Evolutionary conservation across 495 filamentous ascomycete species (phyloP).

Genomic region (Aspergillus carlsbadensis): DNA sequence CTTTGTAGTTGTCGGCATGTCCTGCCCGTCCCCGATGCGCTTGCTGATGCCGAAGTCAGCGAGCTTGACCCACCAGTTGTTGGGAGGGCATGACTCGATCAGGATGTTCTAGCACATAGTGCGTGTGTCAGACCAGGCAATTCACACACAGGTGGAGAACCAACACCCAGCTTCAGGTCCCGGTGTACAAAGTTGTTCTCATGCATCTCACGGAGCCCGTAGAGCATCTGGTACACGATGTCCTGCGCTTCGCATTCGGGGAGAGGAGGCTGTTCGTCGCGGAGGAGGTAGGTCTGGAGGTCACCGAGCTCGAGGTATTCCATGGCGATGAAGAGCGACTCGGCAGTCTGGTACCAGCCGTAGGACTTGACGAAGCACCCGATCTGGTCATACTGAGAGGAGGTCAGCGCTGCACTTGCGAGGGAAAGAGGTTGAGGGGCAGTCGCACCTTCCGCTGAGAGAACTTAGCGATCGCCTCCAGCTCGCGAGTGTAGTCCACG

Average conservation of each 20-base stretch:
- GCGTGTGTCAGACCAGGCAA: background rate
- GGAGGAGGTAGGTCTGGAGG: background rate
- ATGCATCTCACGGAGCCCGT: background rate
- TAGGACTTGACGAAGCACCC: background rate
- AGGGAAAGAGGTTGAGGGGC: background rate
- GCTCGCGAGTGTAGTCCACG: too few relatives aligned
- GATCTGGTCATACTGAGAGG: background rate
- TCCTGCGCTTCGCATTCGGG: background rate
- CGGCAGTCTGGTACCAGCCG: background rate
- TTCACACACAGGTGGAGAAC: background rate
- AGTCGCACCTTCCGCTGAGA: background rate
- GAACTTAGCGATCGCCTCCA: too few relatives aligned
- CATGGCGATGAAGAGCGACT: background rate
- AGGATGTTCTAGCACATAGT: slow-evolving; percentile 2
- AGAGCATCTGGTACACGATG: background rate
- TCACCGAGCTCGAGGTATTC: slow-evolving; percentile 2
- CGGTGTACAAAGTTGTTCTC: background rate
- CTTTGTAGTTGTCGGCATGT: background rate
- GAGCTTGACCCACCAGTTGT: slow-evolving; percentile 1
- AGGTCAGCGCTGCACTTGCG: background rate
- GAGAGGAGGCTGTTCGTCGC: background rate
- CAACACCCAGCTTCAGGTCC: background rate
- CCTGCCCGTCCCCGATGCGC: background rate
- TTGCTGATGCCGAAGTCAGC: slow-evolving; percentile 1
- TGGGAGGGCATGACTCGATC: background rate